Conservation (phyloP, 2,329 filamentous ascomycete species). For the Graphilbum fragrans region DNA sequence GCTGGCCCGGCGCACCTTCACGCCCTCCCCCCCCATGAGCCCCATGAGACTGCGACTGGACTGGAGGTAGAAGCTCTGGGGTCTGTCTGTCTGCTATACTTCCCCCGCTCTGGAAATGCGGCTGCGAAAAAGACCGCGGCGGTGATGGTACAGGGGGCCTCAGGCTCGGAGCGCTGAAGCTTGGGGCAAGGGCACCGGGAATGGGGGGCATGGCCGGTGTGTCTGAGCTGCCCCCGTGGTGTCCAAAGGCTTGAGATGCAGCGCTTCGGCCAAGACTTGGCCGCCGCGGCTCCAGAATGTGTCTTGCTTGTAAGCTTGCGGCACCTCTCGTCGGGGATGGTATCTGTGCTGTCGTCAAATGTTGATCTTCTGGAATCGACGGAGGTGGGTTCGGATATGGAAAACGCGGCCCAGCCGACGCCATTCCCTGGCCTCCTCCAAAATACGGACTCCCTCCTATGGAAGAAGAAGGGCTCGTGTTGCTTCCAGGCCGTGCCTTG, state of each 20-base stretch:
- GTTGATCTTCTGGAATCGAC: neutral
- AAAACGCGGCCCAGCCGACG: neutral
- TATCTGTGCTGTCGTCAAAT: no score
- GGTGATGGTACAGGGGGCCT: conserved; percentile 5
- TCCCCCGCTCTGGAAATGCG: conserved; percentile 3
- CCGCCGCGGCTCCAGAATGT: conserved; percentile 44
- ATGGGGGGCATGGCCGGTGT: neutral
- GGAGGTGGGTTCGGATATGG: neutral
- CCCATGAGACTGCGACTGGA: no score
- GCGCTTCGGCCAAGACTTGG: conserved; percentile 28
- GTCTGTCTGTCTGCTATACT: neutral
- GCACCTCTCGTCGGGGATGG: neutral
- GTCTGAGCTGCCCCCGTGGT: neutral
- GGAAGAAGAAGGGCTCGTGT: conserved; percentile 2
- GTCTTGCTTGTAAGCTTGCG: conserved; percentile 11
- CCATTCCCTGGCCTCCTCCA: neutral
- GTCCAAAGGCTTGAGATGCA: neutral
- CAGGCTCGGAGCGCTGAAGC: neutral
- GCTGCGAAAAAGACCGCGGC: conserved; percentile 11
- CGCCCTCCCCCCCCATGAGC: no score
- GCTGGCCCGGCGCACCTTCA: no score
- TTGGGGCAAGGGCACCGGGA: neutral
- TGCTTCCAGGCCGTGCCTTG: conserved; percentile 6
- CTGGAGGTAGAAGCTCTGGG: no score
- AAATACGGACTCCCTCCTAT: neutral